Conservation (phyloP, 2,329 filamentous ascomycete genomes). For the Botrytis medusae region DNA sequence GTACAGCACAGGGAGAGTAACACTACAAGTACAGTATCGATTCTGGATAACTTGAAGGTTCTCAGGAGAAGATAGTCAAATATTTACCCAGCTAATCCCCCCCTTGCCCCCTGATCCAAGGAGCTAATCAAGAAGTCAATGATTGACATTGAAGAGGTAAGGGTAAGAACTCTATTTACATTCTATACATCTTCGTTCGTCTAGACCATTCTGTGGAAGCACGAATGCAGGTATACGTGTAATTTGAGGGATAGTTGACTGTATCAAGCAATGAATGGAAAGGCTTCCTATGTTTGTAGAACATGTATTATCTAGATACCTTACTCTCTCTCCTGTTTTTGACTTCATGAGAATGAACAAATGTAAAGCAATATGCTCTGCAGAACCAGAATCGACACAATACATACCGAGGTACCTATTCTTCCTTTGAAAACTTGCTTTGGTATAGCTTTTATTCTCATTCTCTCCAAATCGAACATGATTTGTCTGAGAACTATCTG, state of each 20-base stretch:
- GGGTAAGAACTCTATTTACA: not conserved
- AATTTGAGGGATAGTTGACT: not conserved
- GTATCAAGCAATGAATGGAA: not conserved
- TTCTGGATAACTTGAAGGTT: not conserved
- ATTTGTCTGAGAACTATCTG: not conserved
- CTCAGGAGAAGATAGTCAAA: not conserved
- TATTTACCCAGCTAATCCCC: not conserved
- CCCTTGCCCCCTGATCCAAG: not conserved
- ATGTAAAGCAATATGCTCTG: not conserved
- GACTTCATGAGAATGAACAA: not conserved
- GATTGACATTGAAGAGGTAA: not conserved
- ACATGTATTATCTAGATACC: not conserved
- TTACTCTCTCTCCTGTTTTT: not conserved
- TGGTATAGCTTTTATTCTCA: not conserved
- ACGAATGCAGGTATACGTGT: not conserved
- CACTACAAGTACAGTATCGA: not conserved
- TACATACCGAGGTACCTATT: not conserved
- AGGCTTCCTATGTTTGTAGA: not conserved
- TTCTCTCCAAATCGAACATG: not conserved
- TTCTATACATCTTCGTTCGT: not conserved
- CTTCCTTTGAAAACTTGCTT: not conserved
- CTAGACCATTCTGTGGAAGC: not conserved
- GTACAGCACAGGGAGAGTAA: not conserved
- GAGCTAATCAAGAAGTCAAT: not conserved
- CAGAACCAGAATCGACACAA: not conserved